Base-by-base conservation (phyloP, 257 asterid genomes). In the Nicotiana attenuata region DNA sequence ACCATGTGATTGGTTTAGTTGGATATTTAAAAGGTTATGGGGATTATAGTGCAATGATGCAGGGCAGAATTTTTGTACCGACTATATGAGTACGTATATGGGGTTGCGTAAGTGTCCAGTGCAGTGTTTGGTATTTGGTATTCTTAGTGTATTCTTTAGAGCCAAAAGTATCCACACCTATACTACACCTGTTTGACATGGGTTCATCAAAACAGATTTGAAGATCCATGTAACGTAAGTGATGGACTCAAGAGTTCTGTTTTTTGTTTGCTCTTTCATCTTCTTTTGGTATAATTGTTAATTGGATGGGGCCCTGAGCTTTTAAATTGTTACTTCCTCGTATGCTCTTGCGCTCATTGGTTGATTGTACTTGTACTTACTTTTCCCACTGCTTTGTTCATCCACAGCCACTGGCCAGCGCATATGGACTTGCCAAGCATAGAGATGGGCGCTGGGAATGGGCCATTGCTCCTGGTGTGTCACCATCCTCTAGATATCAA, bases 401-500 rank as follows among this genome's bases (percentile, higher is more conserved):
- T 82, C 50, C 88, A 89, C 91, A 96, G 99, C 98, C 99, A 15
- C 88, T 94, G 53, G 94, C 98, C 81, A 92, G 99, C 88, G 99
- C 99, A 76, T 97, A 93, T 86, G 99, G 99, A 47, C 98, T 97
- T 45, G 99, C 99, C 47, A 97, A 97, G 88, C 98, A 97, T 87
- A 94, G 98, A 88, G 99, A 97, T 92, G 99, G 99, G 85, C 98
- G 99, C 55, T 97, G 99, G 99, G 99, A 97, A 88, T 97, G 99
- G 99, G 99, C 99, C 85, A 97, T 97, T 87, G 99, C 99, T 81
- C 99, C 99, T 79, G 99, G 99, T 78, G 99, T 97, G 81, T 97
- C 99, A 82, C 99, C 99, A 3, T 97, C 99, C 83, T 82, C 98
- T 65, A 94, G 99, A 91, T 97, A 97, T 89, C 99, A 97, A 88